Conservation (phyloP, 2,329 filamentous ascomycete genomes). For the Erysiphe neolycopersici region DNA sequence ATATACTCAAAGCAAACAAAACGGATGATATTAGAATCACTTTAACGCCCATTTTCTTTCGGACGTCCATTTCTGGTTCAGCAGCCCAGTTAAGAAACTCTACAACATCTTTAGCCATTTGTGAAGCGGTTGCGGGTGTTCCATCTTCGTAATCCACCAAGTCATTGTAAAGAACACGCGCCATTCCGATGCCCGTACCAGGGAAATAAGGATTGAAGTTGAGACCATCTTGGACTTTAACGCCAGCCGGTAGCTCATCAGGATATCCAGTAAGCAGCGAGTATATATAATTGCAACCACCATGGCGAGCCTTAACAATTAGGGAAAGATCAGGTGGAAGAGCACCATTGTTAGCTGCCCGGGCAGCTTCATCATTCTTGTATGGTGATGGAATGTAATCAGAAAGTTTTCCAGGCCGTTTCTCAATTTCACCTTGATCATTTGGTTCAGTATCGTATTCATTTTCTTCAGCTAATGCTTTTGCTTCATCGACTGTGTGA, state of each 20-base stretch:
- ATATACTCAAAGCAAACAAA: conserved; percentile 69
- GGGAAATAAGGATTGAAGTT: conserved; percentile 99
- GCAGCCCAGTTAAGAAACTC: conserved; percentile 99
- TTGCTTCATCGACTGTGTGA: conserved; percentile 94
- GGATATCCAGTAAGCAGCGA: conserved; percentile 89
- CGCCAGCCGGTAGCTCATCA: conserved; percentile 81
- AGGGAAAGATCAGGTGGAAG: conserved; percentile 90
- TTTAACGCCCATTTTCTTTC: conserved; percentile 99
- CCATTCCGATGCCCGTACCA: conserved; percentile 96
- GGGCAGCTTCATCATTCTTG: conserved; percentile 97
- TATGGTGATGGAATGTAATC: conserved; percentile 90
- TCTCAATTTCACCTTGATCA: conserved; percentile 92
- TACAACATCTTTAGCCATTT: conserved; percentile 98
- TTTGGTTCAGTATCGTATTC: conserved; percentile 98
- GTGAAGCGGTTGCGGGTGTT: conserved; percentile 78
- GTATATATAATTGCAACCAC: conserved; percentile 97
- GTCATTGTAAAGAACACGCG: conserved; percentile 89
- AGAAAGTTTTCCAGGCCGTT: conserved; percentile 93
- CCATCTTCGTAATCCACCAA: conserved; percentile 95
- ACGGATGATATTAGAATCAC: conserved; percentile 55
- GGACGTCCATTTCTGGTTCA: conserved; percentile 96
- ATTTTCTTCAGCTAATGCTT: conserved; percentile 88
- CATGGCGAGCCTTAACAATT: conserved; percentile 94
- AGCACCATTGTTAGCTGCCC: conserved; percentile 94
- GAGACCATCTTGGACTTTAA: conserved; percentile 59